Percentiles rank a stretch among this genome's conserved stretches.
Evolutionary conservation across 306 rosid genomes (phyloP).

Genomic region (Citrullus colocynthis): DNA sequence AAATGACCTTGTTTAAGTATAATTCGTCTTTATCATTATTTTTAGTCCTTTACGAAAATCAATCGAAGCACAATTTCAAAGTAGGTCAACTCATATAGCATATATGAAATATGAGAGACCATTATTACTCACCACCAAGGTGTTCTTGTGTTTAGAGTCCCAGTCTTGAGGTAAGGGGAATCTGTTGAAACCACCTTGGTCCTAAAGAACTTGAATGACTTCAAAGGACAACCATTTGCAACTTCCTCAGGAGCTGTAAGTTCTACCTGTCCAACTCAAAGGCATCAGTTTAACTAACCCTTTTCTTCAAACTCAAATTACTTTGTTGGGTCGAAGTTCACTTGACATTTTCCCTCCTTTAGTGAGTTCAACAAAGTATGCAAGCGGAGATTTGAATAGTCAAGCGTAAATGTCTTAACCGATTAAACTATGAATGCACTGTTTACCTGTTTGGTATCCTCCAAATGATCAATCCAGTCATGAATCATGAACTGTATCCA

Average conservation of each 20-base stretch:
- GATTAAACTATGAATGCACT: not conserved
- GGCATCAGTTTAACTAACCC: not conserved
- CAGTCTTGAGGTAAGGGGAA: slow-evolving; percentile 19
- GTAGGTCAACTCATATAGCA: not conserved
- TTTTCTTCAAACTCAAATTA: not conserved
- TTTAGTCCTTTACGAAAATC: not conserved
- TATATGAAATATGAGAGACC: not conserved
- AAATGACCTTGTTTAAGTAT: not conserved
- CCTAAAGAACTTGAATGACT: slow-evolving; percentile 54
- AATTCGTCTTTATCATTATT: not conserved
- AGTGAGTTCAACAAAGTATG: too few relatives aligned
- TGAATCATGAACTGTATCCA: slow-evolving; percentile 86
- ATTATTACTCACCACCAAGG: slow-evolving; percentile 67
- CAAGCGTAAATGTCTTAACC: not conserved
- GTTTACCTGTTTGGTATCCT: slow-evolving; percentile 52
- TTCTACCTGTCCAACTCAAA: slow-evolving; percentile 32
- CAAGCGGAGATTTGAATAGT: too few relatives aligned
- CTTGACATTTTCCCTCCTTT: not conserved
- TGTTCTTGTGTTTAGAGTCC: slow-evolving; percentile 46
- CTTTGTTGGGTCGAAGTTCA: not conserved
- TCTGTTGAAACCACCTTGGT: slow-evolving; percentile 36
- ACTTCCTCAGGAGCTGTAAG: slow-evolving; percentile 34
- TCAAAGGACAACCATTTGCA: slow-evolving; percentile 49
- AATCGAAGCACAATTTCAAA: not conserved
- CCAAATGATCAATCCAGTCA: slow-evolving; percentile 79